Evolutionary conservation across 192 early-diverging fungal species (phyloP).

Genomic region (Coemansia erecta): DNA sequence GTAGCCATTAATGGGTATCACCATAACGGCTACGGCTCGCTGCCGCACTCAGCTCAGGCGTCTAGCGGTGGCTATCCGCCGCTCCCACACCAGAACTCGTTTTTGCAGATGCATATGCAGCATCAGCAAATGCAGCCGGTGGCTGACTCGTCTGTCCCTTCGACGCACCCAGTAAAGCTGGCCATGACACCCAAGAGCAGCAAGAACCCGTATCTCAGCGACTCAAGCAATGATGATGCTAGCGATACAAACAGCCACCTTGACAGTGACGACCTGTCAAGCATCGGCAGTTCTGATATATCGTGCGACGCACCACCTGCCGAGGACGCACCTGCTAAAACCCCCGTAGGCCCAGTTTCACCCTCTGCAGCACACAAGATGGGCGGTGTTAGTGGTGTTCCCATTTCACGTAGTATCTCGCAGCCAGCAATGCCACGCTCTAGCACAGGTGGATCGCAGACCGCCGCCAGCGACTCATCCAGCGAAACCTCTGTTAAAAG

Average conservation of each 20-base stretch:
- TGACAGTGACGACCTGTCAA: constrained; percentile 19
- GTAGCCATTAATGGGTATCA: constrained; percentile 4
- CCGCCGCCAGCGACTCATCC: constrained; percentile 20
- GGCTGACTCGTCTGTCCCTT: not conserved
- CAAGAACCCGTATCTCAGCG: constrained; percentile 47
- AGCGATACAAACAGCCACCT: constrained; percentile 1
- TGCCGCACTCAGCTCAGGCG: not conserved
- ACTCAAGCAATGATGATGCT: constrained; percentile 27
- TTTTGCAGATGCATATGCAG: constrained; percentile 13
- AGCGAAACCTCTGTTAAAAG: constrained; percentile 41
- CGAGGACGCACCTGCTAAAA: not conserved
- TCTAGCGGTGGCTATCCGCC: not conserved
- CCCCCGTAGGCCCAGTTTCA: not conserved
- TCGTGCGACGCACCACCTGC: constrained; percentile 10
- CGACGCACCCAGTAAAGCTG: constrained; percentile 44
- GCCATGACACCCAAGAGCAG: constrained; percentile 18
- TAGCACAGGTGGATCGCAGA: not conserved
- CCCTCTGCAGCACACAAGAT: not conserved
- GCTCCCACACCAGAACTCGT: constrained; percentile 1
- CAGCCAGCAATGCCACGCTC: constrained; percentile 7
- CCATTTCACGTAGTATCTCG: constrained; percentile 7
- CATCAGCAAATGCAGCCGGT: constrained; percentile 14
- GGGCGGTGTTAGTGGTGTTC: not conserved
- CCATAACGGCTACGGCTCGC: constrained; percentile 8
- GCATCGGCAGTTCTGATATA: constrained; percentile 28